Evolutionary conservation across 202 grass and related monocot species (phyloP).

Genomic region (Panicum virgatum): DNA sequence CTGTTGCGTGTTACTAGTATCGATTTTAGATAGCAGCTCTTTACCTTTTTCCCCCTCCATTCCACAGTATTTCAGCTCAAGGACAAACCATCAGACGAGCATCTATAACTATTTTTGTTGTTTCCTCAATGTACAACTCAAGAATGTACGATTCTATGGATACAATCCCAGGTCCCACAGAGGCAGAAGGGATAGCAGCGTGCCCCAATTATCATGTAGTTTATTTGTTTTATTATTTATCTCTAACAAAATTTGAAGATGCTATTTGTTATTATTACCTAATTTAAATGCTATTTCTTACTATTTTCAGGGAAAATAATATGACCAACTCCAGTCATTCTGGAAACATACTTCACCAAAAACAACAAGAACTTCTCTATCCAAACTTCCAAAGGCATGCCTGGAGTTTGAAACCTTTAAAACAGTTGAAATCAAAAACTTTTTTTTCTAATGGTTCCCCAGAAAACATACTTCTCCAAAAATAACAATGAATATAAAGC

Average conservation of each 20-base stretch:
- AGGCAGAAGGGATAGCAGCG: background rate
- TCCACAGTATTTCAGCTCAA: conserved; percentile 16
- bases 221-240: background rate
- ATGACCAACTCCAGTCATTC: too few relatives aligned
- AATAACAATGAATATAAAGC: background rate
- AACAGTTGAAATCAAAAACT: conserved; percentile 16
- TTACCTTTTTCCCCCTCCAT: conserved; percentile 14
- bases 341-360: background rate
- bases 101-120: conserved; percentile 12
- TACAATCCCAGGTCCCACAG: conserved; percentile 5
- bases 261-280: background rate
- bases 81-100: conserved; percentile 23
- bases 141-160: background rate
- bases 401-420: background rate
- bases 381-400: too few relatives aligned
- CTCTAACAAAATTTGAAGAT: background rate
- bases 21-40: conserved; percentile 18
- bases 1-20: conserved; percentile 26
- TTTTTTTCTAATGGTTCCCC: too few relatives aligned
- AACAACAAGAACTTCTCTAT: too few relatives aligned
- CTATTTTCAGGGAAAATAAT: background rate
- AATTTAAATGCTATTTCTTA: background rate
- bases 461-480: background rate
- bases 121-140: conserved; percentile 25
- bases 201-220: conserved; percentile 27